A percentile compares a stretch with the other conserved stretches of the same genome.
Evolutionary conservation across 768 basidiomycete species (phyloP).

Genomic region (Vishniacozyma victoriae): DNA sequence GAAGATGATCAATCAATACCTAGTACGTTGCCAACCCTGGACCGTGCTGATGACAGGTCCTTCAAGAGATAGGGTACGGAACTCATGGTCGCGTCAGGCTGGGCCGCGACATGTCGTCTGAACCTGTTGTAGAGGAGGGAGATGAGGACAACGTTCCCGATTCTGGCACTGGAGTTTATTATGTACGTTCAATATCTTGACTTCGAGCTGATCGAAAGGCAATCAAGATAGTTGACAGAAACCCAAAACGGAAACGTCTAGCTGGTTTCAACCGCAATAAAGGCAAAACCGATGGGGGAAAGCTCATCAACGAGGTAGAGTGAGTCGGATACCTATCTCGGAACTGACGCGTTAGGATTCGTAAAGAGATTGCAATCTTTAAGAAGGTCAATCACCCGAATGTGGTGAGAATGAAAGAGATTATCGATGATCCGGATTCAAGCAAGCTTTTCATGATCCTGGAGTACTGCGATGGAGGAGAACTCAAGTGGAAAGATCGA

Average conservation of each 20-base stretch:
- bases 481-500: conserved; percentile 77
- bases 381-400: conserved; percentile 89
- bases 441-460: conserved; percentile 94
- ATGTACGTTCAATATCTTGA: conserved; percentile 12
- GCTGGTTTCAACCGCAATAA: conserved; percentile 64
- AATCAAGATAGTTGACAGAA: conserved; percentile 50
- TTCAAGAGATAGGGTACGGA: conserved; percentile 71
- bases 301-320: conserved; percentile 37
- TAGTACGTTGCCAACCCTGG: conserved; percentile 33
- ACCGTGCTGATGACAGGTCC: conserved; percentile 48
- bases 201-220: conserved; percentile 26
- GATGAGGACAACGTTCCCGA: conserved; percentile 10
- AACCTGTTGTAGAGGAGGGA: conserved; percentile 7
- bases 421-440: conserved; percentile 83
- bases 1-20: conserved; percentile 76
- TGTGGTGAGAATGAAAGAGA: conserved; percentile 81
- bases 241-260: conserved; percentile 63
- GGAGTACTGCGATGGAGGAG: conserved; percentile 93
- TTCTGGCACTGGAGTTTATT: conserved; percentile 20
- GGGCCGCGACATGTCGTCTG: conserved; percentile 53
- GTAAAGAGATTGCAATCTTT: conserved; percentile 96
- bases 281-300: conserved; percentile 49
- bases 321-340: conserved; percentile 3
- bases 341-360: conserved; percentile 55
- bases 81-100: conserved; percentile 86